Evolutionary conservation across 2,329 filamentous ascomycete species (phyloP).

Genomic region (Aspergillus persii): DNA sequence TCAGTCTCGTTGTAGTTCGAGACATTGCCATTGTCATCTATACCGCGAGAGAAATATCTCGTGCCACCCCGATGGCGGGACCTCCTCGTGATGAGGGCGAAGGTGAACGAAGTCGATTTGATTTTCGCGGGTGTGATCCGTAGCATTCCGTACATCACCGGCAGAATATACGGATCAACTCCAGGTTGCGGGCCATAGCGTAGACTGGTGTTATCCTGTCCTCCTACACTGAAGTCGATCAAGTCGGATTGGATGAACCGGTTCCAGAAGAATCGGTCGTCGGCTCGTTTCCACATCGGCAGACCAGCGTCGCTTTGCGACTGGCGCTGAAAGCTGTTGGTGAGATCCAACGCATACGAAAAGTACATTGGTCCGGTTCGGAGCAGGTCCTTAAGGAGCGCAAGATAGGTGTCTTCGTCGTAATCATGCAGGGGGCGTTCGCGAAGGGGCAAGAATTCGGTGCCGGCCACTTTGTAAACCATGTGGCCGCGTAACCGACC

Average conservation of each 20-base stretch:
- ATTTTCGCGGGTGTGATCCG: slow-evolving; percentile 84
- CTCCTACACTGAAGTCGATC: slow-evolving; percentile 76
- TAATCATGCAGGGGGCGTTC: slow-evolving; percentile 87
- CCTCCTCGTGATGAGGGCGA: slow-evolving; percentile 82
- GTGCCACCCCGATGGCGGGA: slow-evolving; percentile 88
- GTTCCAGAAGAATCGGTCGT: slow-evolving; percentile 99
- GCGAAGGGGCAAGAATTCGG: slow-evolving; percentile 89
- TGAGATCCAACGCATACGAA: slow-evolving; percentile 94
- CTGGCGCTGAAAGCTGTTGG: slow-evolving; percentile 94
- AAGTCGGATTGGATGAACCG: slow-evolving; percentile 86
- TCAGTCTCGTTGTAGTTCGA: slow-evolving; percentile 99
- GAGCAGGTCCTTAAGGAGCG: slow-evolving; percentile 76
- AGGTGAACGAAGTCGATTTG: slow-evolving; percentile 78
- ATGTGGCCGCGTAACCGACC: slow-evolving; percentile 92
- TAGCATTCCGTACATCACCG: slow-evolving; percentile 94
- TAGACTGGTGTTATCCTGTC: slow-evolving; percentile 46
- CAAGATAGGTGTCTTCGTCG: slow-evolving; percentile 90
- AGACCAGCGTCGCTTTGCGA: slow-evolving; percentile 67
- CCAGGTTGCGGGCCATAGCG: slow-evolving; percentile 62
- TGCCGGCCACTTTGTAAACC: slow-evolving; percentile 88
- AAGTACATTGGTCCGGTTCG: slow-evolving; percentile 92
- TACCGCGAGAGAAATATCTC: slow-evolving; percentile 88
- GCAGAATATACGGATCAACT: slow-evolving; percentile 88
- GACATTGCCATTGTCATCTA: slow-evolving; percentile 92
- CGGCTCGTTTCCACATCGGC: slow-evolving; percentile 86